A percentile compares a stretch with the other conserved stretches of the same genome.
Evolutionary conservation across 805 yeast genomes (phyloP).

Genomic region (Cyberlindnera maclurae): DNA sequence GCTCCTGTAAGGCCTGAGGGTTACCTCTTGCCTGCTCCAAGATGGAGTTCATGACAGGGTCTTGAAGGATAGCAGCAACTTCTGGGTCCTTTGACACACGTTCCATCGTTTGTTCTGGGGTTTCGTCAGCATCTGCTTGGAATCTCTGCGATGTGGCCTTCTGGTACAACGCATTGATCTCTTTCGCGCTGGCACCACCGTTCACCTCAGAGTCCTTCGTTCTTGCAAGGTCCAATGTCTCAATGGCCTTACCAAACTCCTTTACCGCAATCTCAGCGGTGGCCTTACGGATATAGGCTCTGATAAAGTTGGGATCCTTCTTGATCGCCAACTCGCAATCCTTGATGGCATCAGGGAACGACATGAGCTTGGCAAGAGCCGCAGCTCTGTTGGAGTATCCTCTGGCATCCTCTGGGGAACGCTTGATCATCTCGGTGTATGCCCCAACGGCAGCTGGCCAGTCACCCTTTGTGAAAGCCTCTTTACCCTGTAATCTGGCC

Average conservation of each 20-base stretch:
- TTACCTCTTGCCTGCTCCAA: conserved; percentile 88
- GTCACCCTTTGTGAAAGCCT: conserved; percentile 79
- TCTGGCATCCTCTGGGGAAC: conserved; percentile 95
- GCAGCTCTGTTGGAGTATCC: conserved; percentile 99
- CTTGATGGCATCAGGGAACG: conserved; percentile 92
- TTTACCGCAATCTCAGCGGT: conserved; percentile 86
- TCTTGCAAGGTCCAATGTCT: conserved; percentile 75
- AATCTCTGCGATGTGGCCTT: conserved; percentile 79
- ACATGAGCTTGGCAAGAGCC: conserved; percentile 86
- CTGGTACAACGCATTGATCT: conserved; percentile 74
- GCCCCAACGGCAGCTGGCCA: conserved; percentile 96
- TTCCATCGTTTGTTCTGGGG: conserved; percentile 89
- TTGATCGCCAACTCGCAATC: conserved; percentile 89
- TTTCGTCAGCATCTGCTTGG: conserved; percentile 70
- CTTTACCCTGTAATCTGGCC: conserved; percentile 91
- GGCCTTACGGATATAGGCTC: conserved; percentile 97
- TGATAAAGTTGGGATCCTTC: conserved; percentile 80
- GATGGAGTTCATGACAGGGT: conserved; percentile 94
- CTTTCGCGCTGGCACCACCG: conserved; percentile 55
- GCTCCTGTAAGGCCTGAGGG: conserved; percentile 96
- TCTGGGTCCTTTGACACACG: conserved; percentile 93
- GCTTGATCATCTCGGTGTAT: conserved; percentile 90
- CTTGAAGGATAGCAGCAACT: conserved; percentile 79
- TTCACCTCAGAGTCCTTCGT: conserved; percentile 58
- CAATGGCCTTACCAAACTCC: conserved; percentile 75